phyloP scores from a whole-genome alignment of 192 early-diverging fungal species.

The Hyaloraphidium curvatum region DNA sequence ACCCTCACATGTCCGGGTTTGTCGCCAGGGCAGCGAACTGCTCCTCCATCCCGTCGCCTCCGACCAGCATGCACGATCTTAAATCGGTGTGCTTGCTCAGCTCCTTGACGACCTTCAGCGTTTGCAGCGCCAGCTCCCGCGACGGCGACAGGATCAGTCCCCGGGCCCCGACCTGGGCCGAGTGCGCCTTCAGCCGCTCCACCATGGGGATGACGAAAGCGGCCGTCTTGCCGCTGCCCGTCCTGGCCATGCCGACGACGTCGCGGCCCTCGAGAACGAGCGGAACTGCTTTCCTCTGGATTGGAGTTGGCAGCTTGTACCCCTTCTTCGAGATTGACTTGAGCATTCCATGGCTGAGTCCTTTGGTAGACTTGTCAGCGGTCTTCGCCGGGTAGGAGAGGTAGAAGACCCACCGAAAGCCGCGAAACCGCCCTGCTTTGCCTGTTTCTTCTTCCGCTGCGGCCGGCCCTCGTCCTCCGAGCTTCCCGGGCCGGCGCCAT shows the following conservation, averaged over 20 bases:
- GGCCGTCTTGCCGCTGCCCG: conserved; percentile 94
- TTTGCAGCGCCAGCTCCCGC: conserved; percentile 92
- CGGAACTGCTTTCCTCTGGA: conserved; percentile 90
- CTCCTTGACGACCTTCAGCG: conserved; percentile 82
- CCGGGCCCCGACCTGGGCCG: conserved; percentile 54
- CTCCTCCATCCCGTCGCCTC: conserved; percentile 92
- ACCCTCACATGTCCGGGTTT: conserved; percentile 82
- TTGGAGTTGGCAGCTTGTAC: conserved; percentile 95
- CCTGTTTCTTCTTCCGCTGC: conserved; percentile 80
- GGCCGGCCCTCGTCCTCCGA: conserved; percentile 26
- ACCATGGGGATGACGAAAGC: conserved; percentile 87
- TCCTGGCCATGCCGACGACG: conserved; percentile 95
- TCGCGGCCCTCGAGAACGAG: conserved; percentile 77
- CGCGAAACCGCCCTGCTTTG: conserved; percentile 96
- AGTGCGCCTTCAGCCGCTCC: conserved; percentile 69
- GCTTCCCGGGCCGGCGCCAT: conserved; percentile 5
- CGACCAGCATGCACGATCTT: conserved; percentile 69
- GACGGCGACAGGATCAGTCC: conserved; percentile 79
- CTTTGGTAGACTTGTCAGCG: conserved; percentile 10
- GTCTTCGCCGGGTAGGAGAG: neutral
- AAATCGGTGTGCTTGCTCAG: conserved; percentile 85
- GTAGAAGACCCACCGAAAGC: conserved; percentile 51
- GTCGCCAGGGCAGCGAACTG: conserved; percentile 82
- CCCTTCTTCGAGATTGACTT: conserved; percentile 80
- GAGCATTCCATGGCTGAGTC: conserved; percentile 61